Evolutionary conservation across 768 basidiomycete genomes (phyloP), one percentile per base, ranked within the genome.

Genomic region (Cystobasidium ongulense): DNA sequence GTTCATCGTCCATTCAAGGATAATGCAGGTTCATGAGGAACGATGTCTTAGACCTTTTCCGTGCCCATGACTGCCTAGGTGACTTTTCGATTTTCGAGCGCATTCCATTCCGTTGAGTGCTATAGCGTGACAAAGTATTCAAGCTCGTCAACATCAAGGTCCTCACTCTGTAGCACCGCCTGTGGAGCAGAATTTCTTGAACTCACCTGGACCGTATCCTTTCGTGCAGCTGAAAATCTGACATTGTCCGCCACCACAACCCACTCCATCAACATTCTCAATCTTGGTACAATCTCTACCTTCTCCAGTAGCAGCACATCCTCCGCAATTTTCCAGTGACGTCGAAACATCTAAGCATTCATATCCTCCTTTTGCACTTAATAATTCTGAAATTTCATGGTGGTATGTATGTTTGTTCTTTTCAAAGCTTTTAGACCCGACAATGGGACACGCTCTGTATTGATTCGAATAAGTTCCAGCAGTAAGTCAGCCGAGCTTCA

Each of bases 261-360:
- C 76, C 15, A 78, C 77, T 35, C 77, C 78, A 1, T 36, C 29
- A 3, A 85, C 87, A 59, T 87, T 86, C 54, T 81, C 75, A 76
- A 91, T 90, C 54, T 84, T 81, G 21, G 87, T 87, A 81, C 90
- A 92, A 80, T 92, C 88, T 80, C 86, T 82, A 29, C 90, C 90
- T 64, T 83, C 80, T 18, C 87, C 86, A n/a, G 85, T 80, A 21
- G 85, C 84, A 1, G 86, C 82, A 79, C 90, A 91, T 33, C 90
- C 90, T 75, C 90, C 90, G 81, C 90, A 91, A 17, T 87, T 87
- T 74, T 86, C 84, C 57, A 91, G 84, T 74, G 90, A 88, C 52
- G 81, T 82, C 5, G 80, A 76, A 35, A 84, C 84, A 81, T 91
- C 88, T 64, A 91, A 77, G 78, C 84, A 79, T 61, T 77, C 76